Evolutionary conservation across 768 basidiomycete species (phyloP), one percentile per base, ranked within the genome.

Genomic region (Trametes cinnabarina): DNA sequence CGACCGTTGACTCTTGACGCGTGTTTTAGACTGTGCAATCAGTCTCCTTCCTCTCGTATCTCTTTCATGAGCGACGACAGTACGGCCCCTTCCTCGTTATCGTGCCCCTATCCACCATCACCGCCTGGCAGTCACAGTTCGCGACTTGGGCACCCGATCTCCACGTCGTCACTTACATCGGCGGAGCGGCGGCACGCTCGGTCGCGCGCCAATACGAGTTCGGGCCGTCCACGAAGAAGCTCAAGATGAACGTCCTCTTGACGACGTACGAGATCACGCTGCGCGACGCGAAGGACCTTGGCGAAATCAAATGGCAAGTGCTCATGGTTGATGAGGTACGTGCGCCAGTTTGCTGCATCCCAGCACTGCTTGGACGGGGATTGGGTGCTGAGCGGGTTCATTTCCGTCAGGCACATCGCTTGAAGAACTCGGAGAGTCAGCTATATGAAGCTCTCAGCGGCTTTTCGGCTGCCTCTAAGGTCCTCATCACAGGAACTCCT

Each of bases 391-490:
- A 44, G 41, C 23, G 12, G 47, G 22, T 42, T 53, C 51, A 42
- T 34, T 54, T 23, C 8, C 39, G 39, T 20, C 65, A 93, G 90
- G 96, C 97, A 3, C 97, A 99, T 76, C 92, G 97, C 15, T 73
- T 99, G 65, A 99, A 99, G 80, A 98, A 99, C 73, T 92, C 91
- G 54, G 97, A 98, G 72, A 93, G 92, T 65, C 95, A 98, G 75
- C 72, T 99, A 51, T 98, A 98, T 73, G 94, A 98, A 70, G 95
- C 95, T 4, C 79, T 99, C 53, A 80, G 84, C 67, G 83, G 90
- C 61, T 99, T 98, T 77, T 82, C 85, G 46, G 88, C 94, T 42
- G 88, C 90, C 4, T 94, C 91, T 35, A 94, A 96, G 75, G 81
- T 99, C 55, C 85, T 99, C 65, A 98, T 99, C 70, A 99, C 97